Evolutionary conservation across 352 stramenopile genomes (phyloP), one percentile per base, ranked within the genome.

Genomic region (Salisapilia sapeloensis): DNA sequence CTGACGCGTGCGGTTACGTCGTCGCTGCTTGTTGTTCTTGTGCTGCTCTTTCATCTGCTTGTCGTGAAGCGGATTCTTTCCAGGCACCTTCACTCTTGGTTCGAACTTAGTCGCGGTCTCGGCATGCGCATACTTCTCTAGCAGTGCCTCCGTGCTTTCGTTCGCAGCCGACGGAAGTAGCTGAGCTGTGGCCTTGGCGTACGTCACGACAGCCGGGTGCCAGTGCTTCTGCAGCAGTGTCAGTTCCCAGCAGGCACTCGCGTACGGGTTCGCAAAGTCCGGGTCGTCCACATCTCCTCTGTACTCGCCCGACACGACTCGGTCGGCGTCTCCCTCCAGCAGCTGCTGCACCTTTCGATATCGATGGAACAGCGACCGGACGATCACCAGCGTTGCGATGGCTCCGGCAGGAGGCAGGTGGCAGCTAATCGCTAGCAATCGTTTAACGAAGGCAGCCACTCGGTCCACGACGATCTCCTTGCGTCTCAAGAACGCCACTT

Each of bases 381-480:
- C 65, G 37, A 93, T 60, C 22, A 85, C 71, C 43, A 96, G 46
- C 18, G 96, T 60, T 10, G 82, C 80, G 11, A 90, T 59, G 8
- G 80, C 61, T 36, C 91, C 75, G 34, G 89, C 62, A 2, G 82
- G 61, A 18, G 69, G 65, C 30, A 83, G 40, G 42, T 94, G 83
- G 40, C 96, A 58, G 9, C 87, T 59, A 23, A 96, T 76, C 10
- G 91, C 65, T 31, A 92, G 45, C 36, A 97, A 52, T 12, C 87
- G 83, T 51, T 97, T 97, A 24, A 96, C 62, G 53, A 98, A 97
- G 15, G 89, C 87, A n/a, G 86, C 83, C 28, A 96, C 74, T 21
- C 92, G 79, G 33, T 93, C 65, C 13, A 85, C 82, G 2, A 95
- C 94, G 34, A 96, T 86, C 59, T 98, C 92, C 43, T 93, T 92